Evolutionary conservation across 345 rosid genomes (phyloP).

Genomic region (Mangifera indica): DNA sequence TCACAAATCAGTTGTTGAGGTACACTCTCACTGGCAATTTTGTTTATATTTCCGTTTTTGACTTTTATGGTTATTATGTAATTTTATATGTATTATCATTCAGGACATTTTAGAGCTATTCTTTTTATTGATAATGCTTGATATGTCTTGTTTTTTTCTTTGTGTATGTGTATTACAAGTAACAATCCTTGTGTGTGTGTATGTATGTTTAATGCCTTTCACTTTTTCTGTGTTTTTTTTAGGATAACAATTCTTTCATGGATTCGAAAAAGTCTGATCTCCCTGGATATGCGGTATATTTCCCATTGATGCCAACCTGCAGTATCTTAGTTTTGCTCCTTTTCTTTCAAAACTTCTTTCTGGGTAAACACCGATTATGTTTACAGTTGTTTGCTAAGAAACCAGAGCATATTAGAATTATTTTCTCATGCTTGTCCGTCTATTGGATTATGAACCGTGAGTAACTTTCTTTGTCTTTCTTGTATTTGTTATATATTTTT

Average conservation of each 20-base stretch:
- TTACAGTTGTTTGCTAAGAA: not conserved
- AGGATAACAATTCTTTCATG: conserved; percentile 33
- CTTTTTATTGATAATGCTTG: not conserved
- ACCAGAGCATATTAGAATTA: not conserved
- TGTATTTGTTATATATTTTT: not conserved
- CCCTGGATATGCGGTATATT: conserved; percentile 61
- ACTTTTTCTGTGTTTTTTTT: conserved; percentile 7
- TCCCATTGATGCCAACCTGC: conserved; percentile 4
- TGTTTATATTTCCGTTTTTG: not conserved
- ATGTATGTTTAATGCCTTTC: not conserved
- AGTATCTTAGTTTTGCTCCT: not conserved
- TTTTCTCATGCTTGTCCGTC: not conserved
- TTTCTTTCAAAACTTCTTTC: too few relatives aligned
- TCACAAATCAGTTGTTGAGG: conserved; percentile 49
- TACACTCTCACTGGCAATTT: conserved; percentile 14
- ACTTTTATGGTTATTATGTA: not conserved
- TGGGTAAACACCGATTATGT: not conserved
- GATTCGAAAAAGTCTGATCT: conserved; percentile 42
- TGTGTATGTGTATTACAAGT: not conserved
- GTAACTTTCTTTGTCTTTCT: not conserved
- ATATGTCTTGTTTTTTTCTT: not conserved
- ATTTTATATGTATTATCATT: not conserved
- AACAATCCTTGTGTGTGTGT: too few relatives aligned
- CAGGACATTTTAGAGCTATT: not conserved
- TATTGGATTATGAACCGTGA: too few relatives aligned